Percentiles rank a stretch among this genome's conserved stretches.
phyloP scores from a whole-genome alignment of 305 asterid genomes.

The Salvia sclarea region DNA sequence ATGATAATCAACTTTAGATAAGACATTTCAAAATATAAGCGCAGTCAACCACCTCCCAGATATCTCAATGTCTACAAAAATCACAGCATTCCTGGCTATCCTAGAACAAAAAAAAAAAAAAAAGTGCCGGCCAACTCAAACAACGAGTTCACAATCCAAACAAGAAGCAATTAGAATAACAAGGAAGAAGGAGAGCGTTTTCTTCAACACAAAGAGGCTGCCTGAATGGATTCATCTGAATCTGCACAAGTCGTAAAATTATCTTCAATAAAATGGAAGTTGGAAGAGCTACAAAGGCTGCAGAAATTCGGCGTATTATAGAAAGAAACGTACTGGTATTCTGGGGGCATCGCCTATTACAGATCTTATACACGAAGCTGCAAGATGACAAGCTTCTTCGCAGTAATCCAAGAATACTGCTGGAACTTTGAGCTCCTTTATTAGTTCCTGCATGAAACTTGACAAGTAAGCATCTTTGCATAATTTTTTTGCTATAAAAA shows the following conservation, averaged over 20 bases:
- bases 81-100: no score
- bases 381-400: slow-evolving; percentile 87
- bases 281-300: not conserved
- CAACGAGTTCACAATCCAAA: slow-evolving; percentile 58
- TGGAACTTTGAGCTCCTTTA: slow-evolving; percentile 63
- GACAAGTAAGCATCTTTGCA: slow-evolving; percentile 6
- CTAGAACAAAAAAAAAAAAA: no score
- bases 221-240: slow-evolving; percentile 92
- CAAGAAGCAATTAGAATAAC: slow-evolving; percentile 86
- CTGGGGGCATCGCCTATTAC: slow-evolving; percentile 48
- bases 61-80: no score
- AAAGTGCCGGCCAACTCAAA: not conserved
- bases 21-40: no score
- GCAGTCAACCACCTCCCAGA: no score
- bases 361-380: slow-evolving; percentile 61
- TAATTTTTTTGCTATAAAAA: not conserved
- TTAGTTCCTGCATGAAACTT: slow-evolving; percentile 48
- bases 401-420: slow-evolving; percentile 88
- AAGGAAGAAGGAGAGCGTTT: slow-evolving; percentile 67
- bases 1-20: no score
- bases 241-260: slow-evolving; percentile 39
- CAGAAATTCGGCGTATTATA: not conserved
- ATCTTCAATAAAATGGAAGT: not conserved
- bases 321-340: slow-evolving; percentile 49
- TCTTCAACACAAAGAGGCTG: slow-evolving; percentile 80